Percentiles rank a stretch among this genome's conserved stretches.
Evolutionary conservation across 164 flowering plant genomes (phyloP).

Genomic region (Amborella trichopoda): DNA sequence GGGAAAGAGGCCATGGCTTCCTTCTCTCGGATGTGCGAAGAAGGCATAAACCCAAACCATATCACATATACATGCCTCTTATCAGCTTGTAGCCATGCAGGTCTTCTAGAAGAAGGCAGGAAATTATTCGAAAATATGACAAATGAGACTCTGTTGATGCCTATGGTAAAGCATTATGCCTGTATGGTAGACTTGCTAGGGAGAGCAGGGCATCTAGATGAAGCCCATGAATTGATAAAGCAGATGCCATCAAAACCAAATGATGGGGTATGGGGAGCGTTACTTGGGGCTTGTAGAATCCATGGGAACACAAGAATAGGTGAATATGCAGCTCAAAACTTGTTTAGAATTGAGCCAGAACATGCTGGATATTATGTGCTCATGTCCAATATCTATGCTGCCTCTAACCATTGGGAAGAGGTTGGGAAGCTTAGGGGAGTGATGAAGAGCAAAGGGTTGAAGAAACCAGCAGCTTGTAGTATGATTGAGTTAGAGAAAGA

Average conservation of each 20-base stretch:
- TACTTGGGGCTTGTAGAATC: constrained; percentile 39
- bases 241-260: constrained; percentile 25
- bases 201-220: constrained; percentile 25
- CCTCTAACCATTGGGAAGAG: constrained; percentile 30
- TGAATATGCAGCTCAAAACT: constrained; percentile 25
- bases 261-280: constrained; percentile 37
- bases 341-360: constrained; percentile 27
- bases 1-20: constrained; percentile 25
- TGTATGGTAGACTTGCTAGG: constrained; percentile 48
- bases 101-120: constrained; percentile 32
- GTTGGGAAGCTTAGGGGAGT: constrained; percentile 19
- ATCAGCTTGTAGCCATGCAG: constrained; percentile 39
- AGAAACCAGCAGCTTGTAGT: constrained; percentile 34
- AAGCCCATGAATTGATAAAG: constrained; percentile 24
- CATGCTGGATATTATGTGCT: constrained; percentile 32
- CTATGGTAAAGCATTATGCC: constrained; percentile 27
- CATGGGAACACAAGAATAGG: constrained; percentile 27
- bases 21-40: constrained; percentile 21
- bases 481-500: constrained; percentile 25
- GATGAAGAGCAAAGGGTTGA: constrained; percentile 27
- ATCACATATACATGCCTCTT: constrained; percentile 31
- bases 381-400: constrained; percentile 37
- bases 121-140: constrained; percentile 17
- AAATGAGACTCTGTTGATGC: constrained; percentile 5
- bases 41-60: constrained; percentile 28